Evolutionary conservation across 116 monocot species (phyloP), one percentile per base, ranked within the genome.

Genomic region (Zostera marina): DNA sequence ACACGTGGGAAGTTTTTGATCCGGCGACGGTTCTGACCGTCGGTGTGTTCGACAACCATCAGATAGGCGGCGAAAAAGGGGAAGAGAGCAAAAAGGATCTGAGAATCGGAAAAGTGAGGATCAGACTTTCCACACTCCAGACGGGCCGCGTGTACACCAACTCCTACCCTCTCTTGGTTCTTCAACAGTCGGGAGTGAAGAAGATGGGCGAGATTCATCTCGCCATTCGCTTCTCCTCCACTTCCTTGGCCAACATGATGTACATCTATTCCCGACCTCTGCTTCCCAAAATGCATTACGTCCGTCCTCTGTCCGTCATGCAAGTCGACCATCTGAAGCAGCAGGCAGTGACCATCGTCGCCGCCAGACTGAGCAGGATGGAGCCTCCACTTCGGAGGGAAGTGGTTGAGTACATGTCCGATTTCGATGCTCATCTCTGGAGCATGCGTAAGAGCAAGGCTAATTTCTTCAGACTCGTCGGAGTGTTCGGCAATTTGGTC

Each of bases 391-490:
- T 76, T 22, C 56, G 71, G 22, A 76, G 62, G 70, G 76, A 76
- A 46, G 66, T 76, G 11, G 65, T 76, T 13, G 71, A 71, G 49
- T 76, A 72, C 70, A 78, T 90, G 90, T 71, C 78, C 5, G 90
- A 84, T 47, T 75, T 75, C 16, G 76, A 76, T 2, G 81, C 81
- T 0, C 71, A 76, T 20, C 44, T 84, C 9, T 90, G 80, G 78
- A 84, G 89, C 71, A 84, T 89, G 81, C 63, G 88, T 20, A 66
- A 73, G 41, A 89, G 88, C 76, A 89, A 83, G 56, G 88, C 88
- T 3, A 80, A 89, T 66, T 89, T 89, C 69, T 84, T 89, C 69
- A 75, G 89, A 23, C 78, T 89, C n/a, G 73, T 89, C 8, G 60
- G 73, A 0, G 78, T 80, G 42, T 62, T 89, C 20, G 78, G 76